A percentile compares a stretch with the other conserved stretches of the same genome.
Evolutionary conservation across 164 flowering plant species (phyloP).

Genomic region (Stephania yunnanensis): DNA sequence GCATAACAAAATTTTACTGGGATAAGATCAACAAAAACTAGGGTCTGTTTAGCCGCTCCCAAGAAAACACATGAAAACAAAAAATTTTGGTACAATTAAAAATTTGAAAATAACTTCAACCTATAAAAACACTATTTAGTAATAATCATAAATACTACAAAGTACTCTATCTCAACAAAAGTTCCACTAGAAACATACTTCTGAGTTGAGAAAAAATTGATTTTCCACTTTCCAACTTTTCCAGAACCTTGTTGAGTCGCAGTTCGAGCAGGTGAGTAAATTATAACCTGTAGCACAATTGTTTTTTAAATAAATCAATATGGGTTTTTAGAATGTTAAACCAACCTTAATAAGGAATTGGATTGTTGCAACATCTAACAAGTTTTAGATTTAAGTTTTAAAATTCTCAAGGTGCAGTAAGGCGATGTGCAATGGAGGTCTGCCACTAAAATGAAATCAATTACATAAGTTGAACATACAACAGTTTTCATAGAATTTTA

Average conservation of each 20-base stretch:
- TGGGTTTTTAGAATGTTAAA: neutral
- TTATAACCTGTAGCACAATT: slow-evolving; percentile 54
- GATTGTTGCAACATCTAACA: neutral
- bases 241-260: slow-evolving; percentile 98
- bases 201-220: slow-evolving; percentile 90
- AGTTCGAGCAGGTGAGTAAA: slow-evolving; percentile 90
- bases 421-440: neutral
- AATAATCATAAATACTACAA: too few species aligned
- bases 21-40: too few species aligned
- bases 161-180: too few species aligned
- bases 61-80: neutral
- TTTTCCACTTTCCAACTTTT: slow-evolving; percentile 92
- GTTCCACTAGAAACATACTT: slow-evolving; percentile 44
- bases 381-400: neutral
- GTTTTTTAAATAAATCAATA: neutral
- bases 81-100: too few species aligned
- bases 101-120: neutral
- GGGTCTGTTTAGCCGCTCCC: too few species aligned
- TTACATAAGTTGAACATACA: neutral
- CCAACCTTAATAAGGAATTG: neutral
- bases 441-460: too few species aligned
- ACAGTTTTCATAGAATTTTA: too few species aligned
- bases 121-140: too few species aligned
- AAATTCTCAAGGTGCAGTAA: neutral
- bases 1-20: too few species aligned